phyloP scores from a whole-genome alignment of 139 green algal genomes.

The Auxenochlorella protothecoides region DNA sequence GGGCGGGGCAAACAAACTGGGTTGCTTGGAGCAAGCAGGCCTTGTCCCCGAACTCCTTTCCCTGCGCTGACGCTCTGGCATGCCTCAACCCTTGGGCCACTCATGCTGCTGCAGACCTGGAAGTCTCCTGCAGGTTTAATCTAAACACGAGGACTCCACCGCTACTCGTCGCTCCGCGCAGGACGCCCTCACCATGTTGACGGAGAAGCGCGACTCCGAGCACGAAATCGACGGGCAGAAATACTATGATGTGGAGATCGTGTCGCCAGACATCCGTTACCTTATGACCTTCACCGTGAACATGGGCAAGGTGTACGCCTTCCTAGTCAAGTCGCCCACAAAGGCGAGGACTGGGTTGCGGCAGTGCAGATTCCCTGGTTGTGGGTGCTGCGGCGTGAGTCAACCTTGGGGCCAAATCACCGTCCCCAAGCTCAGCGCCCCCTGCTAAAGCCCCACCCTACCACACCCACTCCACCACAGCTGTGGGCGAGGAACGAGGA shows the following conservation, averaged over 20 bases:
- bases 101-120: background rate
- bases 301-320: conserved; percentile 59
- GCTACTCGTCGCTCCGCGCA: conserved; percentile 9
- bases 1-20: background rate
- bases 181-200: conserved; percentile 41
- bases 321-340: conserved; percentile 44
- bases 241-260: conserved; percentile 71
- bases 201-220: conserved; percentile 17
- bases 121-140: too few species aligned
- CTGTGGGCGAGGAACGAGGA: too few species aligned
- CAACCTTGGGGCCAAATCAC: too few species aligned
- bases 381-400: too few species aligned
- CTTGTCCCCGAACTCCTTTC: too few species aligned
- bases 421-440: too few species aligned
- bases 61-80: background rate
- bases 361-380: too few species aligned
- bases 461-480: too few species aligned
- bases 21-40: background rate
- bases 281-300: conserved; percentile 56
- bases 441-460: too few species aligned
- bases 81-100: background rate
- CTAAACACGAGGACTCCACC: background rate
- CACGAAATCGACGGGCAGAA: conserved; percentile 33
- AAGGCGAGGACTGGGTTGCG: too few species aligned
- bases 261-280: conserved; percentile 51